phyloP scores from a whole-genome alignment of 106 monocot species.

The Acorus calamus region DNA sequence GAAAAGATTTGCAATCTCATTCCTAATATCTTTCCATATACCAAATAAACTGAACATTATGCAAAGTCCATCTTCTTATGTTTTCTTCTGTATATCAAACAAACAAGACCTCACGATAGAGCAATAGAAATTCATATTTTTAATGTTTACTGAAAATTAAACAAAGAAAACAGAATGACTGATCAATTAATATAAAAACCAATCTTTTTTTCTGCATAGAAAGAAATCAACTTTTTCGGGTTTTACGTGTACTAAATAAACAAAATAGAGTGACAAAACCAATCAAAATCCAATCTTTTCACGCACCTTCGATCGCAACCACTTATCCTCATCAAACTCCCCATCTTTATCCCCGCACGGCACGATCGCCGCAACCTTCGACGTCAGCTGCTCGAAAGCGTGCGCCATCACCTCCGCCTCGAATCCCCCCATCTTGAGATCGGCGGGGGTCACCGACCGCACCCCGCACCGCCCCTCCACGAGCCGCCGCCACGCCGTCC shows the following conservation, averaged over 20 bases:
- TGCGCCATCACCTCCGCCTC: constrained; percentile 35
- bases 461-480: constrained; percentile 44
- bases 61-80: no score
- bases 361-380: constrained; percentile 53
- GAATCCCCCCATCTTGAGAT: constrained; percentile 40
- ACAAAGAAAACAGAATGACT: no score
- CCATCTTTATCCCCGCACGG: constrained; percentile 40
- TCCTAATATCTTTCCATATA: no score
- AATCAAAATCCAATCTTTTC: neutral
- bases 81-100: no score
- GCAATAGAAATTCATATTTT: no score
- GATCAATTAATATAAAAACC: no score
- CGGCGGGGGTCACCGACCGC: constrained; percentile 27
- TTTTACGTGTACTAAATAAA: neutral
- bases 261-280: neutral
- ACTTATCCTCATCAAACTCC: constrained; percentile 51
- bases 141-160: no score
- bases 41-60: no score
- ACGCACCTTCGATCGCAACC: constrained; percentile 37
- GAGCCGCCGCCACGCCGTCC: constrained; percentile 39
- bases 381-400: constrained; percentile 43
- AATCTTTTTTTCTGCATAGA: no score
- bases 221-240: no score
- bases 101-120: no score
- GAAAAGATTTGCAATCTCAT: no score